A percentile compares a stretch with the other conserved stretches of the same genome.
Conservation (phyloP, 257 asterid genomes). For the Fraxinus pennsylvanica region DNA sequence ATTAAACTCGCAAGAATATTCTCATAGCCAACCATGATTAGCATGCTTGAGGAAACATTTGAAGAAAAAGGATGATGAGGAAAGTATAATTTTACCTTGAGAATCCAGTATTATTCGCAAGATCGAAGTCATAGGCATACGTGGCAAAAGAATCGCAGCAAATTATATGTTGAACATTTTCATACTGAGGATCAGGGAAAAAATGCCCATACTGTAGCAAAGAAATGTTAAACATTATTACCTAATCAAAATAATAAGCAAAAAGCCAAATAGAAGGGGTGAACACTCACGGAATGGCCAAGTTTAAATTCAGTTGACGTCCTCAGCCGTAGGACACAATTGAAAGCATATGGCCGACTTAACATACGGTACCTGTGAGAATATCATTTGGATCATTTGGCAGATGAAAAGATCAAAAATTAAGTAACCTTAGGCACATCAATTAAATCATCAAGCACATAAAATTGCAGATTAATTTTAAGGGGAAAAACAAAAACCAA, state of each 20-base stretch:
- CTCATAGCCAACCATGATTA: slow-evolving; percentile 22
- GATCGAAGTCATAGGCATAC: slow-evolving; percentile 95
- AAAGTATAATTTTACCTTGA: slow-evolving; percentile 59
- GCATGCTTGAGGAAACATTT: slow-evolving; percentile 18
- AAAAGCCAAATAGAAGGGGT: slow-evolving; percentile 19
- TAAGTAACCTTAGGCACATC: slow-evolving; percentile 10
- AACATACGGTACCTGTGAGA: slow-evolving; percentile 92
- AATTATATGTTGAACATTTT: slow-evolving; percentile 92
- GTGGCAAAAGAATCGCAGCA: slow-evolving; percentile 97
- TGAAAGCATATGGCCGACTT: slow-evolving; percentile 93
- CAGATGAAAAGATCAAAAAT: slow-evolving; percentile 4
- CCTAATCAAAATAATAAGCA: slow-evolving; percentile 17
- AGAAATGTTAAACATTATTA: slow-evolving; percentile 31
- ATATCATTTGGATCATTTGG: slow-evolving; percentile 38
- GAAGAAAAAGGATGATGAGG: slow-evolving; percentile 18
- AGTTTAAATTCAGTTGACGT: slow-evolving; percentile 88
- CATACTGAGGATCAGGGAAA: slow-evolving; percentile 98
- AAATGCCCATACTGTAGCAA: slow-evolving; percentile 93
- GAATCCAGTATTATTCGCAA: slow-evolving; percentile 68
- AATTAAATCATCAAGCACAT: background rate
- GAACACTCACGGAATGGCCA: slow-evolving; percentile 72
- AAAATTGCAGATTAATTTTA: background rate
- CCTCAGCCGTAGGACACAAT: slow-evolving; percentile 89
- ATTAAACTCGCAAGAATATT: slow-evolving; percentile 9
- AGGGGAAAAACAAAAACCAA: background rate